These are phyloP conservation scores for Akanthomyces lecanii DNA, from an alignment of 2,329 filamentous ascomycete species.

Conservation along the genomic window DNA sequence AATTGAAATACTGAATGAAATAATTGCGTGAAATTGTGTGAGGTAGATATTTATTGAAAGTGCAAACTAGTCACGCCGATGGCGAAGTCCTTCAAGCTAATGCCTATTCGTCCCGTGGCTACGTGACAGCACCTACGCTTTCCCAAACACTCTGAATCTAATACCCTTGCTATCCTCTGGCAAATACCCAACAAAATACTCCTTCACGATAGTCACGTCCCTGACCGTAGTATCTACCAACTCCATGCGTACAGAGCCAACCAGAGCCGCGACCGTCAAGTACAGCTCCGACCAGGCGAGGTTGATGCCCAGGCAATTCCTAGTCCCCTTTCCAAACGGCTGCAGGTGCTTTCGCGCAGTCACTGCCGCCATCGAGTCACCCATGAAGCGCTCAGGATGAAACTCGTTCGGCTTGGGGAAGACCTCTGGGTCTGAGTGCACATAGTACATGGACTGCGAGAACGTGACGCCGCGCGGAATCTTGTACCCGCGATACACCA, in stretches of 20 bases:
- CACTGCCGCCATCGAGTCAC: neutral
- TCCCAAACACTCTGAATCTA: neutral
- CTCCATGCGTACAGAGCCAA: neutral
- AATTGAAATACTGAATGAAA: neutral
- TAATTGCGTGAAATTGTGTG: neutral
- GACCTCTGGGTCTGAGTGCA: slow-evolving; percentile 24
- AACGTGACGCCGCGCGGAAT: slow-evolving; percentile 31
- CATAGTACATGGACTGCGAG: slow-evolving; percentile 32
- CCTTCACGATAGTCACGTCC: neutral
- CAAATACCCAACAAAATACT: neutral
- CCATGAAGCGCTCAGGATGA: slow-evolving; percentile 26
- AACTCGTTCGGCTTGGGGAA: slow-evolving; percentile 25
- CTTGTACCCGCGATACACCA: slow-evolving; percentile 27
- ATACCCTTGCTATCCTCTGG: neutral
- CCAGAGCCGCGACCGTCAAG: neutral
- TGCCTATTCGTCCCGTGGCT: neutral
- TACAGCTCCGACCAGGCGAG: neutral
- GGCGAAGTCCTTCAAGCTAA: neutral
- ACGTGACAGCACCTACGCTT: neutral
- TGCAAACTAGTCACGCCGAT: neutral
- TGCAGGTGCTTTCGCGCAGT: neutral
- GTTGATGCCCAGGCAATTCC: neutral
- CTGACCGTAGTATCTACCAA: neutral
- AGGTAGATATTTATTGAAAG: neutral
- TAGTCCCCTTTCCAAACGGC: neutral